These are phyloP conservation scores for Castanea crenata DNA, from an alignment of 306 rosid genomes.

Conservation along the genomic window DNA sequence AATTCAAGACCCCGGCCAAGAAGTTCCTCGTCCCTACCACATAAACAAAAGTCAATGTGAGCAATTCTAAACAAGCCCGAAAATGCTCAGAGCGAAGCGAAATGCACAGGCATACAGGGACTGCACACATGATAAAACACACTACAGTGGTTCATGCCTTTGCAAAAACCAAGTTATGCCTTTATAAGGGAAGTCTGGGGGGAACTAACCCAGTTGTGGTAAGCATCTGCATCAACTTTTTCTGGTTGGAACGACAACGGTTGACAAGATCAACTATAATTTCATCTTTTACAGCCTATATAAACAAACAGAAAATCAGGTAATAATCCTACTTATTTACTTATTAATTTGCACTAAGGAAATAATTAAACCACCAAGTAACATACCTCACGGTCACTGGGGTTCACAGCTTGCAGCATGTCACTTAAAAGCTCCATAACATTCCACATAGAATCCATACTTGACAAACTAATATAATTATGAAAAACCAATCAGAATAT, in stretches of 20 bases:
- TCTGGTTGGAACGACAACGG: constrained; percentile 87
- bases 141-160: background rate
- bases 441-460: constrained; percentile 83
- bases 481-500: constrained; percentile 6
- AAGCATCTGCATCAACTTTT: constrained; percentile 93
- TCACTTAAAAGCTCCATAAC: constrained; percentile 84
- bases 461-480: constrained; percentile 54
- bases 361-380: constrained; percentile 13
- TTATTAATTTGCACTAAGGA: constrained; percentile 15
- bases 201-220: constrained; percentile 88
- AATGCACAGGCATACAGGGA: background rate
- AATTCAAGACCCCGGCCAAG: constrained; percentile 90
- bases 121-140: background rate
- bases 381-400: constrained; percentile 67
- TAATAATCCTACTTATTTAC: background rate
- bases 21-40: constrained; percentile 86
- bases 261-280: constrained; percentile 83
- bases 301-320: constrained; percentile 15
- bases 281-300: constrained; percentile 85
- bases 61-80: constrained; percentile 5
- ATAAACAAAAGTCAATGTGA: constrained; percentile 19
- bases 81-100: background rate
- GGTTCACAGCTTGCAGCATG: constrained; percentile 92
- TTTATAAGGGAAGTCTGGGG: background rate
- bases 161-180: constrained; percentile 3